Evolutionary conservation across 2,329 filamentous ascomycete genomes (phyloP), one percentile per base, ranked within the genome.

Genomic region (Apiospora aurea): DNA sequence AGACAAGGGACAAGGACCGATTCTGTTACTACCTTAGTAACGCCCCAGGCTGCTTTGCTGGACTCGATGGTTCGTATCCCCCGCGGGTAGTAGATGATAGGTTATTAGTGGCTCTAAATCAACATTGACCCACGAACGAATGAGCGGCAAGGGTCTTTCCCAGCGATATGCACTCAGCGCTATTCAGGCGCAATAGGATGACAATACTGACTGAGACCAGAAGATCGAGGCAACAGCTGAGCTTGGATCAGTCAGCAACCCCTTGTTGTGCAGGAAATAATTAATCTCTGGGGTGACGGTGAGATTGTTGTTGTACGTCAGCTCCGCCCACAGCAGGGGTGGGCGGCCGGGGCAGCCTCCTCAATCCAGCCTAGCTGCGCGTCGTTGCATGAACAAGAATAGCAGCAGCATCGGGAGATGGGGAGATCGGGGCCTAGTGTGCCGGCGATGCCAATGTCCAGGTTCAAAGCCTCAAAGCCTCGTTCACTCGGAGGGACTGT

Each of bases 291-390:
- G 34, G 10, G 29, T 14, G 10, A n/a, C 57, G 57, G 34, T 34
- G 21, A 64, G 34, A 64, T 64, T 64, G 24, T 18, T n/a, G 57
- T n/a, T 64, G 57, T n/a, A 10, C 21, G 29, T 41, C 57, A 64
- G 57, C 34, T 64, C 57, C 34, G 57, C 34, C 57, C 24, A 64
- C 41, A n/a, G 57, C 57, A 64, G 57, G 57, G 57, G 57, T 57
- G 21, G 8, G 2, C 16, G 8, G 11, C 34, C 21, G 21, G 57
- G 57, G 34, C 29, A 41, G 57, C 34, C 57, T 64, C 34, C 57
- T 64, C 34, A 64, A 64, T 64, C 57, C n/a, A 64, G 57, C 10
- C 34, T 64, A 64, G 57, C 57, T n/a, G 18, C 18, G 34, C 21
- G 34, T 21, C 3, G 57, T 5, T 18, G 34, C 46, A 49, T 64